A percentile compares a stretch with the other conserved stretches of the same genome.
These are phyloP conservation scores for Aspergillus nidulans DNA, from an alignment of 495 filamentous ascomycete genomes.

Conservation along the genomic window DNA sequence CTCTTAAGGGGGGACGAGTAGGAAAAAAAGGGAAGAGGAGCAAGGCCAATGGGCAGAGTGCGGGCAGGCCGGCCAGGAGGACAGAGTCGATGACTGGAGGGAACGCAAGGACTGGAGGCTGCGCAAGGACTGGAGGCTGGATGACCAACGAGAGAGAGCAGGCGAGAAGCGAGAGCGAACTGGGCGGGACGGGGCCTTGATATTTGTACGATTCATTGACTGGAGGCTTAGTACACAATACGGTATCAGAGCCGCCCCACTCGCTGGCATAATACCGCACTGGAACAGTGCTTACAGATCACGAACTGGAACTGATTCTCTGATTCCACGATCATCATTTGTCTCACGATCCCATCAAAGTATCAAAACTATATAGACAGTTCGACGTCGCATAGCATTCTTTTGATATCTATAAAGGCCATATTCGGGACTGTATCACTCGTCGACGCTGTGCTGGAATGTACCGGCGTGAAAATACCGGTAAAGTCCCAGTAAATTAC, in stretches of 20 bases:
- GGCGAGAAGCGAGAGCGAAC: slow-evolving; percentile 37
- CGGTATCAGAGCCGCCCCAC: not conserved
- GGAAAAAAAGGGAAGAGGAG: slow-evolving; percentile 22
- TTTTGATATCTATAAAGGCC: not conserved
- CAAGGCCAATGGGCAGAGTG: slow-evolving; percentile 26
- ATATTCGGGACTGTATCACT: too few relatives aligned
- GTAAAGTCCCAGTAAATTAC: not conserved
- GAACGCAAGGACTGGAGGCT: slow-evolving; percentile 27
- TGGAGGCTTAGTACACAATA: slow-evolving; percentile 4
- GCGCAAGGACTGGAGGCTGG: slow-evolving; percentile 31
- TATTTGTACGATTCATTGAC: slow-evolving; percentile 39
- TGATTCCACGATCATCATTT: too few relatives aligned
- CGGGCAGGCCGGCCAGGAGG: slow-evolving; percentile 23
- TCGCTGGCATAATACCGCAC: too few relatives aligned
- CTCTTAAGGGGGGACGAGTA: slow-evolving; percentile 22
- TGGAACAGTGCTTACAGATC: too few relatives aligned
- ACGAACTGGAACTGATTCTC: not conserved
- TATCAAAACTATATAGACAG: too few relatives aligned
- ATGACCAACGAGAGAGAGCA: slow-evolving; percentile 48
- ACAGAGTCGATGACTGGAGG: slow-evolving; percentile 24
- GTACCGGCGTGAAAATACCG: not conserved
- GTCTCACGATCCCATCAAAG: too few relatives aligned
- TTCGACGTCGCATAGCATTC: too few relatives aligned
- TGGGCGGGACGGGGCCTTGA: slow-evolving; percentile 42
- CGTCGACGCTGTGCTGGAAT: not conserved